A percentile compares a stretch with the other conserved stretches of the same genome.
These are phyloP conservation scores for Cryphonectria japonica DNA, from an alignment of 2,329 filamentous ascomycete genomes.

Conservation along the genomic window DNA sequence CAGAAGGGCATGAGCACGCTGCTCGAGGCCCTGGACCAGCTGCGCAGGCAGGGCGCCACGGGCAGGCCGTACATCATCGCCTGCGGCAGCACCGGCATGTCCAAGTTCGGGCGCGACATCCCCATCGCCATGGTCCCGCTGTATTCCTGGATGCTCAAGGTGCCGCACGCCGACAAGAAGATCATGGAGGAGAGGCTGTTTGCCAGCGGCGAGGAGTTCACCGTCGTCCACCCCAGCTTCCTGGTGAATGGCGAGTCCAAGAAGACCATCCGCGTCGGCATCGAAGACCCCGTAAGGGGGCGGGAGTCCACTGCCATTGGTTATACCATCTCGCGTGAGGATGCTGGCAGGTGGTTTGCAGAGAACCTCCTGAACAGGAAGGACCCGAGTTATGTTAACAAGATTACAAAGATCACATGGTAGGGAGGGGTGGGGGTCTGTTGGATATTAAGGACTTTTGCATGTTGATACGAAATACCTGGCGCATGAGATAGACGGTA, in stretches of 20 bases:
- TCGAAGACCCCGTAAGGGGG: conserved; percentile 43
- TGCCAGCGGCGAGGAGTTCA: conserved; percentile 36
- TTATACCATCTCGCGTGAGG: conserved; percentile 52
- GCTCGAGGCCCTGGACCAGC: conserved; percentile 42
- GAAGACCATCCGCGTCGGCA: conserved; percentile 42
- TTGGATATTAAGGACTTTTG: neutral
- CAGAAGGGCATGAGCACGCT: conserved; percentile 48
- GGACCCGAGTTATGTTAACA: conserved; percentile 16
- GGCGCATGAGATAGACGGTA: neutral
- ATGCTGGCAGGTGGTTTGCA: conserved; percentile 52
- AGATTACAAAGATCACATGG: conserved; percentile 11
- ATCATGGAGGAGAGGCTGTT: conserved; percentile 47
- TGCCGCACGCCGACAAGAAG: conserved; percentile 49
- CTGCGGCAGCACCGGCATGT: conserved; percentile 50
- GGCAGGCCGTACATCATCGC: conserved; percentile 43
- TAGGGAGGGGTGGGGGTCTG: neutral
- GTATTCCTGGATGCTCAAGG: conserved; percentile 44
- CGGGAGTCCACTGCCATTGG: conserved; percentile 45
- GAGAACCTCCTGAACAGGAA: conserved; percentile 32
- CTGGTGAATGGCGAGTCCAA: conserved; percentile 35
- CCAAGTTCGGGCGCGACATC: conserved; percentile 42
- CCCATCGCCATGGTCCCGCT: conserved; percentile 46
- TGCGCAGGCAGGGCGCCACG: conserved; percentile 35
- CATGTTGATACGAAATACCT: neutral
- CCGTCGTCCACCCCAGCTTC: conserved; percentile 39